Conservation (phyloP, 108 stramenopile genomes). For the Nitzschia palea region DNA sequence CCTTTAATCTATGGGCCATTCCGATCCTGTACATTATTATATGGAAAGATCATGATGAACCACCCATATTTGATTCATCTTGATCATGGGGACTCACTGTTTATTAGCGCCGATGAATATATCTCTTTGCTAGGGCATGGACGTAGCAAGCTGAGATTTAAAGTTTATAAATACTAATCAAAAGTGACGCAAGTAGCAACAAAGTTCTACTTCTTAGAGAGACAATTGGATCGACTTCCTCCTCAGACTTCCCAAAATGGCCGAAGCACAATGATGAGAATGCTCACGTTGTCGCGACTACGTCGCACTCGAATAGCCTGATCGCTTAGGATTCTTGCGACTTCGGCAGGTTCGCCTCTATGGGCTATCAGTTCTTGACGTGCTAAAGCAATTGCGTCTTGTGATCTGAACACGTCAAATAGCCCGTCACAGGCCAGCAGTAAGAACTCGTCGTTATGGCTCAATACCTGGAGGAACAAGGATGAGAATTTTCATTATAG, state of each 20-base stretch:
- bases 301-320: constrained; percentile 90
- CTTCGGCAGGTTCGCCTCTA: constrained; percentile 89
- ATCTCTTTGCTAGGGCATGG: too few relatives aligned
- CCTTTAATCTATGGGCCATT: constrained; percentile 23
- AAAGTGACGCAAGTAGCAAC: neutral
- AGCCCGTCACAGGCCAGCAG: constrained; percentile 97
- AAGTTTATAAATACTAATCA: too few relatives aligned
- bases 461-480: constrained; percentile 58
- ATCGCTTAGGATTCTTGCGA: constrained; percentile 86
- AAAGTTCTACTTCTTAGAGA: neutral
- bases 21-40: constrained; percentile 21
- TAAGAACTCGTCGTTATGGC: constrained; percentile 92
- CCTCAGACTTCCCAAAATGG: constrained; percentile 82
- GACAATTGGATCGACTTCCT: constrained; percentile 2
- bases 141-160: too few relatives aligned
- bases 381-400: constrained; percentile 92
- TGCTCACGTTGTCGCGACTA: constrained; percentile 93
- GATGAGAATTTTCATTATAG: constrained; percentile 3
- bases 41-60: constrained; percentile 4
- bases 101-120: too few relatives aligned
- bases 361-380: constrained; percentile 84
- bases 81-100: too few relatives aligned
- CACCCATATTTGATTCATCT: neutral
- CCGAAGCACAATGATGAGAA: constrained; percentile 87
- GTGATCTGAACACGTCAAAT: constrained; percentile 95